Evolutionary conservation across 1,139 yeast species (phyloP).

Genomic region (Suhomyces ambrosiae): DNA sequence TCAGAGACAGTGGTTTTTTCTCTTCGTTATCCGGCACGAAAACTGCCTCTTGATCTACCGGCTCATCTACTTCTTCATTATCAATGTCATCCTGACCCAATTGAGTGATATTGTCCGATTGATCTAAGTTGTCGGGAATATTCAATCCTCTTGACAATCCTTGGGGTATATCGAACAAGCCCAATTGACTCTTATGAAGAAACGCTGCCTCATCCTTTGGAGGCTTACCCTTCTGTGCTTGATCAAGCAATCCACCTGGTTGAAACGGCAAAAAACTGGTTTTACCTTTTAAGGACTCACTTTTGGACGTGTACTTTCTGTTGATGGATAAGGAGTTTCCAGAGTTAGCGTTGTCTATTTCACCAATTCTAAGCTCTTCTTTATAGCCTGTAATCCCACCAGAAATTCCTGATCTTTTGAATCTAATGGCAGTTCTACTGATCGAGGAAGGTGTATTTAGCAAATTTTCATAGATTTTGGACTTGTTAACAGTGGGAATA

Average conservation of each 20-base stretch:
- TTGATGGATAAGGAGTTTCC: conserved; percentile 72
- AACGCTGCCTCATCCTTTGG: conserved; percentile 37
- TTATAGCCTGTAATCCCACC: conserved; percentile 66
- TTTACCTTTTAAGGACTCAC: conserved; percentile 66
- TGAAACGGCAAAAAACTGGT: conserved; percentile 84
- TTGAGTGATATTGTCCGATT: conserved; percentile 7
- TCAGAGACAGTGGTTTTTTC: too few species aligned
- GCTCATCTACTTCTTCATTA: conserved; percentile 6
- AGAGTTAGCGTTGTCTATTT: conserved; percentile 55
- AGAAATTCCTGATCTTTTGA: conserved; percentile 71
- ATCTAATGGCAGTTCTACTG: conserved; percentile 58
- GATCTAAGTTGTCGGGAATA: conserved; percentile 17
- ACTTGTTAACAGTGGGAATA: conserved; percentile 35
- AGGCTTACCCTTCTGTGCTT: conserved; percentile 24
- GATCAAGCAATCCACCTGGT: conserved; percentile 79
- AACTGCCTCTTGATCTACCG: too few species aligned
- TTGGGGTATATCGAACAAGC: conserved; percentile 80
- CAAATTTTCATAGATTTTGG: conserved; percentile 42
- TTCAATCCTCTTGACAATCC: conserved; percentile 76
- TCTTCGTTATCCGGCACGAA: too few species aligned
- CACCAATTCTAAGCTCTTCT: conserved; percentile 60
- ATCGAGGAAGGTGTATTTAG: conserved; percentile 54
- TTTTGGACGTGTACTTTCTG: conserved; percentile 65
- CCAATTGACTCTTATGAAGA: conserved; percentile 69
- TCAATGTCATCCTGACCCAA: conserved; percentile 15